Conservation (phyloP, 1,139 yeast genomes). For the Saccharomycopsis hybrid region DNA sequence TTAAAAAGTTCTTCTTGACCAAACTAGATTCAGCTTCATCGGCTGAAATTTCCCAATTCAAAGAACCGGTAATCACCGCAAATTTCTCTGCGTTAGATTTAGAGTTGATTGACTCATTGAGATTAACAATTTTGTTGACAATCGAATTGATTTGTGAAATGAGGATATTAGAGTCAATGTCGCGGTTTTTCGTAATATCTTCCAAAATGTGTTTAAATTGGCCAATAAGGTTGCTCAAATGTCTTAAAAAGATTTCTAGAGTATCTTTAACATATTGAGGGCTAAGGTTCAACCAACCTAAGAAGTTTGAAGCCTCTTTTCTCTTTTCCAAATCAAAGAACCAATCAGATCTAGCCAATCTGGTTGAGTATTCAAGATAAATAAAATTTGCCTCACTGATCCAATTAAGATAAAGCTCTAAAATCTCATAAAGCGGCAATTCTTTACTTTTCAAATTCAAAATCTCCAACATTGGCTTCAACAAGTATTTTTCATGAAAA, state of each 20-base stretch:
- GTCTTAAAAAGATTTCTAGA: slow-evolving; percentile 9
- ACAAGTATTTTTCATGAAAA: slow-evolving; percentile 17
- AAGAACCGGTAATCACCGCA: slow-evolving; percentile 7
- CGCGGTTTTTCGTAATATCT: slow-evolving; percentile 7
- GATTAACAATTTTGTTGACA: neutral
- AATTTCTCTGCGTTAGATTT: slow-evolving; percentile 14
- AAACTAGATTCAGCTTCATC: neutral
- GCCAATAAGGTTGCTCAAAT: slow-evolving; percentile 5
- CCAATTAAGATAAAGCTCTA: slow-evolving; percentile 16
- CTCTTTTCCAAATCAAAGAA: slow-evolving; percentile 17
- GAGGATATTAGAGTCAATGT: slow-evolving; percentile 17
- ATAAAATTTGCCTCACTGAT: slow-evolving; percentile 16
- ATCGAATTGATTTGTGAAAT: slow-evolving; percentile 8
- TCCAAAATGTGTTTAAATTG: slow-evolving; percentile 8
- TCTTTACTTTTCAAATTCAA: slow-evolving; percentile 14
- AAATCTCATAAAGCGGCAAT: slow-evolving; percentile 16
- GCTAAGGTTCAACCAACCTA: slow-evolving; percentile 12
- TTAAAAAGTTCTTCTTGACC: slow-evolving; percentile 11
- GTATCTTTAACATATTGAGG: slow-evolving; percentile 11
- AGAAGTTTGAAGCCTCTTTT: slow-evolving; percentile 11
- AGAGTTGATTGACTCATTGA: slow-evolving; percentile 10
- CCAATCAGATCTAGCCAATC: slow-evolving; percentile 16
- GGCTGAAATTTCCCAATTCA: slow-evolving; percentile 12
- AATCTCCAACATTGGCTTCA: slow-evolving; percentile 20
- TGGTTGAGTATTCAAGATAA: slow-evolving; percentile 16